These are phyloP conservation scores for Euptelea pleiosperma DNA, from an alignment of 164 flowering plant species.

Conservation along the genomic window DNA sequence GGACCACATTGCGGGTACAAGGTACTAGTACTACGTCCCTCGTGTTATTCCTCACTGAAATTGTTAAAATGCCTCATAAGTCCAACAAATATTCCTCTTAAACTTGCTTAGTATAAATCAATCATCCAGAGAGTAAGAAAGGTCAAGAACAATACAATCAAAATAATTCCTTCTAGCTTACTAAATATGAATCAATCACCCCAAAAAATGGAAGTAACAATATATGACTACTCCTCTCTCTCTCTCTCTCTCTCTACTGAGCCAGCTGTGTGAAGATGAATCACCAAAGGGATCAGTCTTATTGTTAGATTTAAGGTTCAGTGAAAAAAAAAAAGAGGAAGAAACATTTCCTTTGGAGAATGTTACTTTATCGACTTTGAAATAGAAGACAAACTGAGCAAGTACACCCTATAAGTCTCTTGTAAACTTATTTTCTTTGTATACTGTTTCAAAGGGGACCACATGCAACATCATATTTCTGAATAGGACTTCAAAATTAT, in stretches of 20 bases:
- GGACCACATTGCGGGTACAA: conserved; percentile 25
- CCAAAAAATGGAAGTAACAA: too few relatives aligned
- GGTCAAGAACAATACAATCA: background rate
- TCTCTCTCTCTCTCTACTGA: too few relatives aligned
- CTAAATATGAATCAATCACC: conserved; percentile 5
- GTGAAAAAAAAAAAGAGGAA: background rate
- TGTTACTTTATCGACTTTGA: too few relatives aligned
- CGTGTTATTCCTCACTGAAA: background rate
- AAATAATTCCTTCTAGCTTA: background rate
- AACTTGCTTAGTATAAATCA: background rate
- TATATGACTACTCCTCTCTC: too few relatives aligned
- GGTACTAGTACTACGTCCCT: background rate
- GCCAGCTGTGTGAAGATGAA: too few relatives aligned
- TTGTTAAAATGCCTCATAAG: background rate
- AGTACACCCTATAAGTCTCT: too few relatives aligned
- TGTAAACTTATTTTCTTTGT: too few relatives aligned
- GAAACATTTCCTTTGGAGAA: too few relatives aligned
- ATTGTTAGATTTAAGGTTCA: background rate
- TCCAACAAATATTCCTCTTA: background rate
- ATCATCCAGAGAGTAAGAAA: background rate
- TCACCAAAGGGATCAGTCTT: background rate
- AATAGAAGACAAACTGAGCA: too few relatives aligned
- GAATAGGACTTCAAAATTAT: too few relatives aligned
- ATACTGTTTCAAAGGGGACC: too few relatives aligned
- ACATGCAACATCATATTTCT: too few relatives aligned